A percentile compares a stretch with the other conserved stretches of the same genome.
phyloP scores from a whole-genome alignment of 2,329 filamentous ascomycete species.

The Diaporthe capsici region DNA sequence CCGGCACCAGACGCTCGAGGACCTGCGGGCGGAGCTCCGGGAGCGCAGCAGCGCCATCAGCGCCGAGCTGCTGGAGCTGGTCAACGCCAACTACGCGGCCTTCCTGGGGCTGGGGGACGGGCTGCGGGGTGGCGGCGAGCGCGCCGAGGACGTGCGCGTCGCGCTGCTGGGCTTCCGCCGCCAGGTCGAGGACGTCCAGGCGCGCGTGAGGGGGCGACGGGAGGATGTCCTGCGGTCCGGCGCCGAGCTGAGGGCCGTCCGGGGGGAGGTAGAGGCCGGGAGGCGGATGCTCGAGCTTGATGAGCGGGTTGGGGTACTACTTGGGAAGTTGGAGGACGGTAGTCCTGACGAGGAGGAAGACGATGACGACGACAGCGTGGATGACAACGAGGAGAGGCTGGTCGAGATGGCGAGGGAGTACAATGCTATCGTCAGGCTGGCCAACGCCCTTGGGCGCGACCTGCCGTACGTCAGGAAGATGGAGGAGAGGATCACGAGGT shows the following conservation, averaged over 20 bases:
- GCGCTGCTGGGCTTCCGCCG: conserved; percentile 88
- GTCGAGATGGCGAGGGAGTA: conserved; percentile 62
- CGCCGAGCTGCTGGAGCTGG: conserved; percentile 90
- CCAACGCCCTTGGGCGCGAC: conserved; percentile 61
- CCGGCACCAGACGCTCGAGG: conserved; percentile 95
- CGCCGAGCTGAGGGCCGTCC: conserved; percentile 76
- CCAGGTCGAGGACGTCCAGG: conserved; percentile 82
- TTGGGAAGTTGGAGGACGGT: conserved; percentile 65
- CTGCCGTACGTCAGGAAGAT: conserved; percentile 65
- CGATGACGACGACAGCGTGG: conserved; percentile 51
- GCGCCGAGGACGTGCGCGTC: conserved; percentile 89
- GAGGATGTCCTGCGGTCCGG: conserved; percentile 74
- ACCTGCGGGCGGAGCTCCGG: conserved; percentile 88
- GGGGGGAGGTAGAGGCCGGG: conserved; percentile 72
- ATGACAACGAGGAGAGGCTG: conserved; percentile 52
- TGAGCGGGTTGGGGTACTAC: conserved; percentile 72
- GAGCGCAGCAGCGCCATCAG: conserved; percentile 84
- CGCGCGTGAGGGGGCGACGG: conserved; percentile 73
- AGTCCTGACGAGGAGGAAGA: conserved; percentile 49
- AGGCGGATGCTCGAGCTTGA: conserved; percentile 77
- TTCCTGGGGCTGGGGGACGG: conserved; percentile 88
- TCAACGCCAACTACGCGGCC: conserved; percentile 94
- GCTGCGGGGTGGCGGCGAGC: conserved; percentile 89
- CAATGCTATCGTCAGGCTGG: conserved; percentile 57
- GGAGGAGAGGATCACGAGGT: conserved; percentile 66